Evolutionary conservation across 2,329 filamentous ascomycete genomes (phyloP).

Genomic region (Epichloe coenophiala): DNA sequence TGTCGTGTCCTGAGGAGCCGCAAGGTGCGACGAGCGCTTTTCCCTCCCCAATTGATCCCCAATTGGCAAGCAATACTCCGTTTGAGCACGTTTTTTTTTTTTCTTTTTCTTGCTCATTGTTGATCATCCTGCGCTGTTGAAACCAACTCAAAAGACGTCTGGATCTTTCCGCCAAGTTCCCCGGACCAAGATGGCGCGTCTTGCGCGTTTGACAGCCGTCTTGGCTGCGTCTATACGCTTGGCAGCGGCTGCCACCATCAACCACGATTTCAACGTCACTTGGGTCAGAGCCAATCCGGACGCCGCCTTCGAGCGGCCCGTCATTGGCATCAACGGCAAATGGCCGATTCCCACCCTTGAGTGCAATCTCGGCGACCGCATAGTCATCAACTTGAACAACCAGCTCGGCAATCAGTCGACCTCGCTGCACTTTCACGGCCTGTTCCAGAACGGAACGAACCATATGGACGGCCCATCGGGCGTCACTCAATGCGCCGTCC

Average conservation of each 20-base stretch:
- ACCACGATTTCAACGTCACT: slow-evolving; percentile 53
- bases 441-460: slow-evolving; percentile 53
- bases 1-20: too few relatives aligned
- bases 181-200: slow-evolving; percentile 7
- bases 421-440: slow-evolving; percentile 56
- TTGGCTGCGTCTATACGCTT: slow-evolving; percentile 8
- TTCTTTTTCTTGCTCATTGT: not conserved
- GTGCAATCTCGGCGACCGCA: slow-evolving; percentile 46
- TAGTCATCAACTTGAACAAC: slow-evolving; percentile 47
- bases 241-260: slow-evolving; percentile 29
- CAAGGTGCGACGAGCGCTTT: too few relatives aligned
- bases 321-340: slow-evolving; percentile 63
- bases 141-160: not conserved
- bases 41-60: too few relatives aligned
- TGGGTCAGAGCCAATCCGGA: slow-evolving; percentile 66
- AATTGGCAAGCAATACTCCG: too few relatives aligned
- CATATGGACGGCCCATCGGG: slow-evolving; percentile 58
- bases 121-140: not conserved
- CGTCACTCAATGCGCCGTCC: slow-evolving; percentile 55
- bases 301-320: slow-evolving; percentile 45
- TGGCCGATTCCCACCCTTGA: slow-evolving; percentile 61
- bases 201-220: slow-evolving; percentile 6
- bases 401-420: slow-evolving; percentile 48
- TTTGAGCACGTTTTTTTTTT: too few relatives aligned
- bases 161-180: not conserved